Percentiles rank a stretch among this genome's conserved stretches.
Conservation (phyloP, 2,329 filamentous ascomycete species). For the Sporothrix brunneoviolacea region DNA sequence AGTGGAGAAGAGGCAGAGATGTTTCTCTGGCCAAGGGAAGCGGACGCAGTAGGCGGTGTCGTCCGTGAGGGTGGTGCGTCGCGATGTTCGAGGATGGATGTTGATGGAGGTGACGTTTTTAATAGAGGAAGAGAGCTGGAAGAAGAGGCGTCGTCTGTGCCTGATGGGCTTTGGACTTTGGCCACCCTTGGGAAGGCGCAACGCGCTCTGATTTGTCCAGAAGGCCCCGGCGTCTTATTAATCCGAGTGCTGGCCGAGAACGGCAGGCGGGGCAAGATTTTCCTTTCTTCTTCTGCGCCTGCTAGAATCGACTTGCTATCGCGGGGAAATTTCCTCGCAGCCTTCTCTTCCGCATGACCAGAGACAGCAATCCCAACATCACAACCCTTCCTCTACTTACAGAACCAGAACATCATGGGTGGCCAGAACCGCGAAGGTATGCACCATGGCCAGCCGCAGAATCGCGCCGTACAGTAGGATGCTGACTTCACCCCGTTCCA, state of each 20-base stretch:
- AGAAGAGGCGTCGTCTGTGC: not conserved
- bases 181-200: not conserved
- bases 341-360: not conserved
- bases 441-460: not conserved
- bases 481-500: constrained; percentile 30
- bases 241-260: constrained; percentile 6
- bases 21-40: too few relatives aligned
- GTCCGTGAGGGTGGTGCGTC: too few relatives aligned
- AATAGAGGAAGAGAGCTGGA: too few relatives aligned
- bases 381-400: not conserved
- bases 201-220: not conserved
- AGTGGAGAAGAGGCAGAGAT: too few relatives aligned
- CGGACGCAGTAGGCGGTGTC: not conserved
- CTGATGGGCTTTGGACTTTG: not conserved
- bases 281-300: not conserved
- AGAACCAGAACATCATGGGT: too few relatives aligned
- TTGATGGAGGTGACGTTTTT: too few relatives aligned
- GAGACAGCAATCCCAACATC: not conserved
- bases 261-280: constrained; percentile 4
- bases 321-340: constrained; percentile 11
- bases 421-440: constrained; percentile 60
- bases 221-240: constrained; percentile 1
- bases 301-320: not conserved
- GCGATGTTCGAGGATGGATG: too few relatives aligned
- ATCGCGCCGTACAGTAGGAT: not conserved